Evolutionary conservation across 495 filamentous ascomycete genomes (phyloP).

Genomic region (Penicillium bovifimosum): DNA sequence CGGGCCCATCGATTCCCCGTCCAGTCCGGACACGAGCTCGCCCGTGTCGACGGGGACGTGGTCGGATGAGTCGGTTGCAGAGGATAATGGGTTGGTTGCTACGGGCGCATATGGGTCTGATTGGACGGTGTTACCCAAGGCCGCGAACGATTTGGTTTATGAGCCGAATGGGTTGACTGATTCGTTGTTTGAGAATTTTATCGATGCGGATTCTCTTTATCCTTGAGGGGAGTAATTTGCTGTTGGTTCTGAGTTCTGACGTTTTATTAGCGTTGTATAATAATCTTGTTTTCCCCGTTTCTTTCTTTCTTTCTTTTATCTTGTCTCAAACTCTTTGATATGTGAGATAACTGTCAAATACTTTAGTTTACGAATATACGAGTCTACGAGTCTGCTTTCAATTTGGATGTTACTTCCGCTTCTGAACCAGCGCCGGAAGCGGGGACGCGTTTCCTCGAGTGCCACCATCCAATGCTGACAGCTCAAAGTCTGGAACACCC

Average conservation of each 20-base stretch:
- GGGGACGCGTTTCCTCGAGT: too few relatives aligned
- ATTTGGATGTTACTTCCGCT: background rate
- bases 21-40: background rate
- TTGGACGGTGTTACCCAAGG: background rate
- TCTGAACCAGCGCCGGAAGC: too few relatives aligned
- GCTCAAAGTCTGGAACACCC: too few relatives aligned
- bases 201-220: slow-evolving; percentile 8
- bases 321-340: too few relatives aligned
- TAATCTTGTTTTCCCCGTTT: background rate
- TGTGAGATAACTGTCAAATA: too few relatives aligned
- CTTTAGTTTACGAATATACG: background rate
- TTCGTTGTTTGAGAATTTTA: slow-evolving; percentile 14
- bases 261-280: background rate
- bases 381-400: background rate
- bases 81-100: background rate
- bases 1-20: background rate
- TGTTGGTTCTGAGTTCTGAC: background rate
- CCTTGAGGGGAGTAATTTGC: background rate
- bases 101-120: background rate
- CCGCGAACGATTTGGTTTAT: background rate
- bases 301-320: background rate
- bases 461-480: too few relatives aligned
- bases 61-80: slow-evolving; percentile 14
- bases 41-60: slow-evolving; percentile 11
- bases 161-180: slow-evolving; percentile 6